Conservation (phyloP, 768 basidiomycete genomes). For the Calocybe indica region DNA sequence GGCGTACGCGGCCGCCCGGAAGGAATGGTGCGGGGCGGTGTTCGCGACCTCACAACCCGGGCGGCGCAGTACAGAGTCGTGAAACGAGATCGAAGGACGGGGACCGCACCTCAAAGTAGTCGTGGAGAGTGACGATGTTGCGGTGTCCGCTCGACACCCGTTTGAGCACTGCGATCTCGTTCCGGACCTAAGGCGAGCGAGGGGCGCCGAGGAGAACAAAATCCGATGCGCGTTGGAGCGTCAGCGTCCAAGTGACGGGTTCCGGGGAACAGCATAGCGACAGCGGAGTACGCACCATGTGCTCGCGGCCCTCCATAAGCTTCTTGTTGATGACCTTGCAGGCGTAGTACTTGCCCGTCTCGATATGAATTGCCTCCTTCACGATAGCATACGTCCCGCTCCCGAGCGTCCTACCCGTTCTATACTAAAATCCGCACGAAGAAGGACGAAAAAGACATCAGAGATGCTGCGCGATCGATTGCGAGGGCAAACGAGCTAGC, state of each 20-base stretch:
- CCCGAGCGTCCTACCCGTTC: conserved; percentile 82
- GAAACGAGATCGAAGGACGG: conserved; percentile 1
- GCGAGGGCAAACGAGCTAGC: background rate
- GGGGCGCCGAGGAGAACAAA: background rate
- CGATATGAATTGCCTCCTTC: conserved; percentile 92
- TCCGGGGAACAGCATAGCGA: background rate
- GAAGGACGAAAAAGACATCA: conserved; percentile 4
- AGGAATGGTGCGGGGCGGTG: too few relatives aligned
- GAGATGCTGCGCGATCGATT: conserved; percentile 5
- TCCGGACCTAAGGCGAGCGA: conserved; percentile 65
- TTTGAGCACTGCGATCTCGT: conserved; percentile 95
- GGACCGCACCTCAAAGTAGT: conserved; percentile 83
- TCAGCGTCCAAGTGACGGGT: too few relatives aligned
- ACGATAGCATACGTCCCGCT: conserved; percentile 95
- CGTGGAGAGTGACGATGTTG: conserved; percentile 91
- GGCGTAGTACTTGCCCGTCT: conserved; percentile 89
- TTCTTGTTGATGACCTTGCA: conserved; percentile 99
- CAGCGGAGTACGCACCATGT: conserved; percentile 65
- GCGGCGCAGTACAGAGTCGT: background rate
- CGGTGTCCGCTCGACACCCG: conserved; percentile 83
- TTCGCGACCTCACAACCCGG: too few relatives aligned
- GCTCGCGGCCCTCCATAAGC: conserved; percentile 95
- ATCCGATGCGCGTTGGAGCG: too few relatives aligned
- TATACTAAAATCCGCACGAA: conserved; percentile 45
- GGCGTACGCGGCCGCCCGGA: too few relatives aligned